phyloP scores from a whole-genome alignment of 2,329 filamentous ascomycete genomes.

The Claviceps sp. region DNA sequence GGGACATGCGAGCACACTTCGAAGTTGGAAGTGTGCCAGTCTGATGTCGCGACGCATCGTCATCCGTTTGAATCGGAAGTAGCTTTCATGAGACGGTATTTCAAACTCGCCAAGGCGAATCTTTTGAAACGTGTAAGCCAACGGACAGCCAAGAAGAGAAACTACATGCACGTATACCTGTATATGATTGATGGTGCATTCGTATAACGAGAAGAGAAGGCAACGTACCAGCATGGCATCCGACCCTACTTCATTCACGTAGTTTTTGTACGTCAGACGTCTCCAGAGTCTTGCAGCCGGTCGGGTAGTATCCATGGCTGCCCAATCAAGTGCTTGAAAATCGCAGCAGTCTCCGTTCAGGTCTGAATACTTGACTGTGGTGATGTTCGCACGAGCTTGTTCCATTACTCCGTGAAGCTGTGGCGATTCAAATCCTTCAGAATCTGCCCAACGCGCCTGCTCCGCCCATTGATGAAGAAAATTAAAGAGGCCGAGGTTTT shows the following conservation, averaged over 20 bases:
- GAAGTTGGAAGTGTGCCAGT: conserved; percentile 53
- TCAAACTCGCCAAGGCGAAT: conserved; percentile 8
- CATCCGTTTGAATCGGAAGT: conserved; percentile 46
- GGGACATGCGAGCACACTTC: conserved; percentile 45
- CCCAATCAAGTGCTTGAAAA: conserved; percentile 48
- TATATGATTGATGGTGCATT: too few relatives aligned
- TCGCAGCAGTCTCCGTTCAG: conserved; percentile 43
- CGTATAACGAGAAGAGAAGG: not conserved
- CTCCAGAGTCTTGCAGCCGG: conserved; percentile 34
- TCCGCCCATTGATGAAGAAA: conserved; percentile 38
- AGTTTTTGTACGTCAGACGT: conserved; percentile 39
- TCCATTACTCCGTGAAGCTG: conserved; percentile 19
- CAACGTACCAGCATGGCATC: conserved; percentile 33
- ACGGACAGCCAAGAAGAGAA: not conserved
- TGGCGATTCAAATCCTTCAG: conserved; percentile 13
- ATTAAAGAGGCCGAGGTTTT: conserved; percentile 34
- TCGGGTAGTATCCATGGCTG: conserved; percentile 35
- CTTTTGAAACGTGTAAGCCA: not conserved
- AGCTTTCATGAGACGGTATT: conserved; percentile 30
- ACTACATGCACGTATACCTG: too few relatives aligned
- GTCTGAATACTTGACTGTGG: conserved; percentile 26
- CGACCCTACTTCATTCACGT: conserved; percentile 36
- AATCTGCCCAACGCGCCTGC: conserved; percentile 15
- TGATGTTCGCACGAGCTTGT: conserved; percentile 12
- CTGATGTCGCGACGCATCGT: conserved; percentile 38